A percentile compares a stretch with the other conserved stretches of the same genome.
These are phyloP conservation scores for Fusarium torreyae DNA, from an alignment of 2,329 filamentous ascomycete species.

Conservation along the genomic window DNA sequence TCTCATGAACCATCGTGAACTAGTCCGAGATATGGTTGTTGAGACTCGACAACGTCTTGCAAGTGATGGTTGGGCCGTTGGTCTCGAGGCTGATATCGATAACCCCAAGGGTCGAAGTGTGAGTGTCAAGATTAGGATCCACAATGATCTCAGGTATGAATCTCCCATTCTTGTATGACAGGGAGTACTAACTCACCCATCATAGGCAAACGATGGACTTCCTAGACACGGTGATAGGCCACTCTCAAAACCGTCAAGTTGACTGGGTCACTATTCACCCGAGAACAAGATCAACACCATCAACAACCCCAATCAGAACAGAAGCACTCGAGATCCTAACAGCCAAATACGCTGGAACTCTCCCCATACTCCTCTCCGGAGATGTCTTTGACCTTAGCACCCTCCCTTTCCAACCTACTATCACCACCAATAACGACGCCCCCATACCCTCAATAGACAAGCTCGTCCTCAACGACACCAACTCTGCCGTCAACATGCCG, in stretches of 20 bases:
- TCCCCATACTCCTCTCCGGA: constrained; percentile 78
- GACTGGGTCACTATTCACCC: constrained; percentile 82
- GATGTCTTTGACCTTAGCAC: constrained; percentile 73
- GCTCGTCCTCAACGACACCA: constrained; percentile 48
- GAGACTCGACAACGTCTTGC: constrained; percentile 68
- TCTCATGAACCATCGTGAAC: constrained; percentile 75
- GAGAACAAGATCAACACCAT: constrained; percentile 73
- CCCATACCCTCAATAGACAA: constrained; percentile 48
- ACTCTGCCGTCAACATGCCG: constrained; percentile 25
- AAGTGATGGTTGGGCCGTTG: constrained; percentile 68
- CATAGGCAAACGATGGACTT: constrained; percentile 71
- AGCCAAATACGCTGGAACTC: constrained; percentile 64
- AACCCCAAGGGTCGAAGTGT: constrained; percentile 68
- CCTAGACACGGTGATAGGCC: constrained; percentile 72
- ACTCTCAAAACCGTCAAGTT: constrained; percentile 65
- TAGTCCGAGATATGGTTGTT: constrained; percentile 76
- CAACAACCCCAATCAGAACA: constrained; percentile 72
- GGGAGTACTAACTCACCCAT: background rate
- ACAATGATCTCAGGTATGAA: constrained; percentile 71
- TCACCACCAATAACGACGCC: constrained; percentile 46
- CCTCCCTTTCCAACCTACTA: constrained; percentile 60
- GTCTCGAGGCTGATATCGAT: constrained; percentile 59
- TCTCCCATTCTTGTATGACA: background rate
- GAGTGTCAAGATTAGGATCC: constrained; percentile 79
- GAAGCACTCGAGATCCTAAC: constrained; percentile 72